A percentile compares a stretch with the other conserved stretches of the same genome.
Conservation (phyloP, 352 stramenopile species). For the Pythium apleroticum region DNA sequence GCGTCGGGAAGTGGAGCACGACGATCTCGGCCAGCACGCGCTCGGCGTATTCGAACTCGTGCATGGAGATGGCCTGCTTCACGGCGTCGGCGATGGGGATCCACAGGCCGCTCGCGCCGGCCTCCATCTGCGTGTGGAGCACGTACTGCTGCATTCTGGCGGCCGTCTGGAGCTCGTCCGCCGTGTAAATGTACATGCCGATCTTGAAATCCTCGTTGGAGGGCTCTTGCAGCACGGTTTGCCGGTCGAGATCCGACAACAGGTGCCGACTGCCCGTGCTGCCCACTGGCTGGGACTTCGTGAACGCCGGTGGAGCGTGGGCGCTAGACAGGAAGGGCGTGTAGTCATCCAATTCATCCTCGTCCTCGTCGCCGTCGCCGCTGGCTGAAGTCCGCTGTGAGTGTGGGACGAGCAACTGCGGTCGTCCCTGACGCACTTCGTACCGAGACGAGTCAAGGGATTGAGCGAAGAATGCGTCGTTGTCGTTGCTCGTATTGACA, state of each 20-base stretch:
- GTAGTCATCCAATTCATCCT: conserved; percentile 11
- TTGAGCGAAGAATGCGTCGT: conserved; percentile 12
- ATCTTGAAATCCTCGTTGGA: conserved; percentile 47
- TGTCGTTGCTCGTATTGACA: conserved; percentile 13
- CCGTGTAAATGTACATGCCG: conserved; percentile 77
- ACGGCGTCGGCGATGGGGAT: conserved; percentile 25
- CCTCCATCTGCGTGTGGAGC: conserved; percentile 29
- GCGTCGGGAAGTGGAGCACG: conserved; percentile 55
- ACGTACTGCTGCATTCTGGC: conserved; percentile 57
- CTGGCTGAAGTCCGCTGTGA: not conserved
- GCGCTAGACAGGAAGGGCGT: not conserved
- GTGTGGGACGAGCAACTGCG: not conserved
- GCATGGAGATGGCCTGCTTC: conserved; percentile 19
- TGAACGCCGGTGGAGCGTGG: conserved; percentile 7
- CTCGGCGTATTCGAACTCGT: conserved; percentile 38
- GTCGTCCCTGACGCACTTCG: not conserved
- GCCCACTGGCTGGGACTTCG: conserved; percentile 30
- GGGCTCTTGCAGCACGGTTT: conserved; percentile 61
- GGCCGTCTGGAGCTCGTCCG: conserved; percentile 66
- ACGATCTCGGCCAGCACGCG: conserved; percentile 67
- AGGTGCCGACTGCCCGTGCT: conserved; percentile 33
- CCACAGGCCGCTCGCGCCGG: not conserved
- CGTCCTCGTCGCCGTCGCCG: conserved; percentile 16
- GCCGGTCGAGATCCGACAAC: conserved; percentile 59
- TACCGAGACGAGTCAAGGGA: conserved; percentile 13